A percentile compares a stretch with the other conserved stretches of the same genome.
phyloP scores from a whole-genome alignment of 306 rosid genomes.

The Quercus cerris region DNA sequence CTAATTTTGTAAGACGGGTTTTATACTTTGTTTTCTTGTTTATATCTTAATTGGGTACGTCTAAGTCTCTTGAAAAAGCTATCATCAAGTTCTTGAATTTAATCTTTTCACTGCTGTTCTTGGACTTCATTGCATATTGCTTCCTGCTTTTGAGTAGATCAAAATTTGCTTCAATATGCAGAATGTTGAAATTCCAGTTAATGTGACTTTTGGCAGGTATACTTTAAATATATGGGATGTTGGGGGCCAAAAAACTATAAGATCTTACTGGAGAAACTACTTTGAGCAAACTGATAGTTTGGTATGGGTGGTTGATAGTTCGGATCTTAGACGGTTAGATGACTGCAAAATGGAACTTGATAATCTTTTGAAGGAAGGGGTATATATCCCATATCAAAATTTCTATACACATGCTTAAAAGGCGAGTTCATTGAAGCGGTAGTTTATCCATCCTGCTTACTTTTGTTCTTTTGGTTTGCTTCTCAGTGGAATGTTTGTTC shows the following conservation, averaged over 20 bases:
- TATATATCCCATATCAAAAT: constrained; percentile 10
- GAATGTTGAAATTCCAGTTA: constrained; percentile 10
- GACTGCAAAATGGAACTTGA: constrained; percentile 88
- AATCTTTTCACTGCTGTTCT: neutral
- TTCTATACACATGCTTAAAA: neutral
- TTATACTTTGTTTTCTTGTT: neutral
- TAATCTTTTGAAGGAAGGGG: constrained; percentile 93
- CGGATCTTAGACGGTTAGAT: constrained; percentile 77
- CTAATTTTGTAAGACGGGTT: neutral
- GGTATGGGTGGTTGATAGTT: constrained; percentile 90
- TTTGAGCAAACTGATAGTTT: constrained; percentile 90
- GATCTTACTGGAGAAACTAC: constrained; percentile 94
- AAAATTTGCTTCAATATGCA: neutral
- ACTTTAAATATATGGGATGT: constrained; percentile 82
- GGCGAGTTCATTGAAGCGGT: neutral
- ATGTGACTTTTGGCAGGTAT: constrained; percentile 52
- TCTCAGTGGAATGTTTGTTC: neutral
- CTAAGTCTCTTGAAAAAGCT: too few species aligned
- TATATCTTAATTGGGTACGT: neutral
- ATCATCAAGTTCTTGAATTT: neutral
- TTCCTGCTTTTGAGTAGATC: neutral
- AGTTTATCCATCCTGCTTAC: neutral
- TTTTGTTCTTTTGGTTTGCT: constrained; percentile 5
- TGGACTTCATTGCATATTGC: neutral
- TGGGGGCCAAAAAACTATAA: constrained; percentile 87